Evolutionary conservation across 495 filamentous ascomycete species (phyloP), one percentile per base, ranked within the genome.

Genomic region (Penicillium lividum): DNA sequence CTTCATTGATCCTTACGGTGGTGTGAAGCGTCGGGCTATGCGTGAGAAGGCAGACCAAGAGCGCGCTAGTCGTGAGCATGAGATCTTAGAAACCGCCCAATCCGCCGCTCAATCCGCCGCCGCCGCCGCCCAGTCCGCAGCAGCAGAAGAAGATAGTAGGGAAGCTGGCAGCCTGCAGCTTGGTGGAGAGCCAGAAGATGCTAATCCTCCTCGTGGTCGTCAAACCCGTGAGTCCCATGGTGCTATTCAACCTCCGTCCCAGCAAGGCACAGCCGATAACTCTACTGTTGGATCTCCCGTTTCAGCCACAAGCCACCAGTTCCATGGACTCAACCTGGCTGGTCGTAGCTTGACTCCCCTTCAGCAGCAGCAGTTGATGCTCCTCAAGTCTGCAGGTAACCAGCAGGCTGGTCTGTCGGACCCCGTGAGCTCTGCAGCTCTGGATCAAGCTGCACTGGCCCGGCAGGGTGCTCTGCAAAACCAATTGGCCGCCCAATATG

Each of bases 131-230:
- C 78, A 82, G 57, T 71, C 78, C 22, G 70, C 74, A n/a, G 67
- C 72, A 1, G 76, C 66, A 13, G 81, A 84, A 38, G 83, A 86
- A 46, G 80, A 83, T 70, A 71, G 72, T 58, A 84, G 85, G 3
- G 91, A 91, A 66, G 90, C 88, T 68, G 90, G 92, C 10, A 97
- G 93, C 67, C 79, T 95, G 34, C 91, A 93, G 53, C 80, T 97
- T 16, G 93, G 93, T 53, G 93, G 93, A 8, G 92, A 96, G 64
- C 92, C 92, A 0, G 93, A 97, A 64, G 91, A 91, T 62, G 63
- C 67, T 8, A 76, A 79, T 44, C 72, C 72, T 8, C 65, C 73
- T 0, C 80, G 82, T 57, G 82, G 81, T 42, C 81, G 84, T 46
- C 73, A 63, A 29, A 74, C 67, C 33, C 71, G 75, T 36, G 77